These are phyloP conservation scores for Clathrus columnatus DNA, from an alignment of 768 basidiomycete species.

Conservation along the genomic window DNA sequence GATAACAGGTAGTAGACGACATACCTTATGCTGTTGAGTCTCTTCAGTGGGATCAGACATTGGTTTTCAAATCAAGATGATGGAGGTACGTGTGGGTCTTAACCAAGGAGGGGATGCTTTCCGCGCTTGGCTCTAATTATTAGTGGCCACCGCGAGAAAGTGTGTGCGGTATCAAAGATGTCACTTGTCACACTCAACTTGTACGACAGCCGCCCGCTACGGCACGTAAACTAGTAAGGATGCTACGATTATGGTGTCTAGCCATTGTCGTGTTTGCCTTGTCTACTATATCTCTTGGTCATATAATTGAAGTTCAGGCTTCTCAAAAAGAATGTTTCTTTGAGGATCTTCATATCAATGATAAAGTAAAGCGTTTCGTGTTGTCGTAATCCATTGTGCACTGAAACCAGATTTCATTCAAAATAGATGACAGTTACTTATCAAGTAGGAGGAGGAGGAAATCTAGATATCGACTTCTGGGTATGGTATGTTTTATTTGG, in stretches of 20 bases:
- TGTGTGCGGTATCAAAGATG: constrained; percentile 5
- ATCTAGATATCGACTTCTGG: constrained; percentile 97
- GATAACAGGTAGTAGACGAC: neutral
- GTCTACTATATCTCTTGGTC: constrained; percentile 40
- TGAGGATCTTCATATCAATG: constrained; percentile 84
- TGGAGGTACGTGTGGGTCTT: constrained; percentile 1
- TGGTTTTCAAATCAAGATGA: neutral
- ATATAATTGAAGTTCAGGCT: constrained; percentile 67
- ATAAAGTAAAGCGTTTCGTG: constrained; percentile 73
- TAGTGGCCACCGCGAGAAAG: too few relatives aligned
- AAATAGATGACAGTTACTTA: constrained; percentile 96
- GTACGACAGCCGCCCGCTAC: constrained; percentile 4
- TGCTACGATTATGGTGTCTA: constrained; percentile 33
- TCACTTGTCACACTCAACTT: neutral
- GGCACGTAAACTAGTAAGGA: constrained; percentile 15
- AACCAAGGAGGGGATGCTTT: neutral
- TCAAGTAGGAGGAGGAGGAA: constrained; percentile 95
- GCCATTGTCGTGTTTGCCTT: constrained; percentile 34
- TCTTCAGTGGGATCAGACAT: constrained; percentile 9
- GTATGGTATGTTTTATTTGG: constrained; percentile 31
- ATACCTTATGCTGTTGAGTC: constrained; percentile 5
- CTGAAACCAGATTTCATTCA: neutral
- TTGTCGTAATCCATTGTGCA: neutral
- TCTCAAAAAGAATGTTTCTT: constrained; percentile 92
- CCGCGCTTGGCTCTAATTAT: neutral